phyloP scores from a whole-genome alignment of 2,329 filamentous ascomycete genomes.

The Bimuria novae-zelandiae region DNA sequence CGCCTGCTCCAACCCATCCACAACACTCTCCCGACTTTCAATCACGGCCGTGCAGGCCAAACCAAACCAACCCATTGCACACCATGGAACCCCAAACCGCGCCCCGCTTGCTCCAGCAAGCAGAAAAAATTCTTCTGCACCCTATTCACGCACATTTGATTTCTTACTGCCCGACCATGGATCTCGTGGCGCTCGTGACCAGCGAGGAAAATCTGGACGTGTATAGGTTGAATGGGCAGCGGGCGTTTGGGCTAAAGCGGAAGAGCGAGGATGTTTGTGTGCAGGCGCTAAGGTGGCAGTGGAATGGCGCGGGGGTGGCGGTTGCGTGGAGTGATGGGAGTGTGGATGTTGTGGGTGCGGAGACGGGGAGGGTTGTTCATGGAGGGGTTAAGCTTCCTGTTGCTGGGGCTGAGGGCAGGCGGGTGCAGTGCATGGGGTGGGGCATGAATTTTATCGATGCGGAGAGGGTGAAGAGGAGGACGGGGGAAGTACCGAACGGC shows the following conservation, averaged over 20 bases:
- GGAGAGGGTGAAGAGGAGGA: constrained; percentile 48
- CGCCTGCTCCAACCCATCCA: constrained; percentile 20
- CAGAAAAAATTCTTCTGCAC: constrained; percentile 49
- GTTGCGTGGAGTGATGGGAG: constrained; percentile 83
- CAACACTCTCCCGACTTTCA: neutral
- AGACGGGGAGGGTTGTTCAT: constrained; percentile 81
- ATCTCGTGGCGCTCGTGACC: constrained; percentile 77
- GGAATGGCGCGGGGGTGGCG: constrained; percentile 71
- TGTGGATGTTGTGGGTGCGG: constrained; percentile 75
- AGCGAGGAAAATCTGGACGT: constrained; percentile 72
- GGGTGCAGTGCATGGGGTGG: constrained; percentile 58
- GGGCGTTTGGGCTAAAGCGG: constrained; percentile 60
- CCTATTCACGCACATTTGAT: constrained; percentile 63
- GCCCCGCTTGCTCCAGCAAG: constrained; percentile 42
- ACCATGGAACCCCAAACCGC: constrained; percentile 21
- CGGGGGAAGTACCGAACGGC: constrained; percentile 26
- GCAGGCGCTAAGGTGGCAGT: constrained; percentile 52
- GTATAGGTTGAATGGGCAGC: constrained; percentile 77
- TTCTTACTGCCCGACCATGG: constrained; percentile 81
- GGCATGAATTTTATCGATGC: constrained; percentile 60
- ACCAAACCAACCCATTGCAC: neutral
- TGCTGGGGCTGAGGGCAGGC: constrained; percentile 1
- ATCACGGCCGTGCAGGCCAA: constrained; percentile 6
- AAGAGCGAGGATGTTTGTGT: constrained; percentile 43
- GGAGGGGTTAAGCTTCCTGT: constrained; percentile 48